Conservation (phyloP, 148 eudicot species). For the Rhododendron mucronatum region DNA sequence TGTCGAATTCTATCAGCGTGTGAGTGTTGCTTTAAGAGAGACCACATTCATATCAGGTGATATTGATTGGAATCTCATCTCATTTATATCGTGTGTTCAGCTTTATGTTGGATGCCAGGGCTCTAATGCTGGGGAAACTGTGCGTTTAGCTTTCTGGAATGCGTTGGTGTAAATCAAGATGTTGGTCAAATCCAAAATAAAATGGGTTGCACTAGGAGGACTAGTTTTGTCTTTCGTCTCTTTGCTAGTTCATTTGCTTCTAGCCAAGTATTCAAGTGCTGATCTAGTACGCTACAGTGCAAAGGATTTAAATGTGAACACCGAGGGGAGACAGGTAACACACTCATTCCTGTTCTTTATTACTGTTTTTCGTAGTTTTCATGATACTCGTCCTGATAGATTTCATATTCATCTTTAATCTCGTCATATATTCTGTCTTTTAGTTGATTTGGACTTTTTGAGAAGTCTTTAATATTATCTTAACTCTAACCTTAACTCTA, state of each 20-base stretch:
- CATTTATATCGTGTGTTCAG: constrained; percentile 5
- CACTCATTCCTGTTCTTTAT: not conserved
- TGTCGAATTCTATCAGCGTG: not conserved
- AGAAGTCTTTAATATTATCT: not conserved
- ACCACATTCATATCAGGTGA: not conserved
- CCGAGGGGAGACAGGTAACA: constrained; percentile 39
- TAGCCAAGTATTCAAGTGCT: constrained; percentile 55
- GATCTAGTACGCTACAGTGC: constrained; percentile 40
- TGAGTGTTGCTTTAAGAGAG: not conserved
- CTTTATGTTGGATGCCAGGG: constrained; percentile 3
- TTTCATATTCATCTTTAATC: not conserved
- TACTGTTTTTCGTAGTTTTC: not conserved
- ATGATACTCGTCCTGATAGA: not conserved
- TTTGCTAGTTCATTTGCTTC: constrained; percentile 49
- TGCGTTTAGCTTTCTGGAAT: constrained; percentile 21
- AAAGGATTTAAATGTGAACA: constrained; percentile 39
- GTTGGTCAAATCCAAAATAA: constrained; percentile 66
- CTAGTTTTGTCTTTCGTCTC: constrained; percentile 55
- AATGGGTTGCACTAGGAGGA: constrained; percentile 70
- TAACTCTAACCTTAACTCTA: not conserved
- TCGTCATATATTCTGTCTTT: not conserved
- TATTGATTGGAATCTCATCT: constrained; percentile 3
- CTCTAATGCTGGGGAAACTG: constrained; percentile 13
- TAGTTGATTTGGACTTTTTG: not conserved
- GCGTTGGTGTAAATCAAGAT: constrained; percentile 31